phyloP scores from a whole-genome alignment of 2,329 filamentous ascomycete genomes.

The Calonectria pteridis region DNA sequence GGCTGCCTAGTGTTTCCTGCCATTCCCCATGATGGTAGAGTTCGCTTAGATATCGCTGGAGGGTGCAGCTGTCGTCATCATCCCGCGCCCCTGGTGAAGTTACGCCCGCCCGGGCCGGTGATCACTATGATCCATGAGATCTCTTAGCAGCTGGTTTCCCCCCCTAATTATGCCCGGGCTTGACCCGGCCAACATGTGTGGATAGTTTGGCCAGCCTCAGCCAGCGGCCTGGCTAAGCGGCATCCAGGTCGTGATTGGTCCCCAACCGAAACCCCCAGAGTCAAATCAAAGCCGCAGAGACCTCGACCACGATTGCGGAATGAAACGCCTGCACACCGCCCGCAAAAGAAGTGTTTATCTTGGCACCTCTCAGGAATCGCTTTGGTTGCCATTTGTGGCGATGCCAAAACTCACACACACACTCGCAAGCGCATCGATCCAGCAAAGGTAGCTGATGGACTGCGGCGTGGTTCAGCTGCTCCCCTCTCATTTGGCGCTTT shows the following conservation, averaged over 20 bases:
- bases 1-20: slow-evolving; percentile 1
- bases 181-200: slow-evolving; percentile 18
- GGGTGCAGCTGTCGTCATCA: slow-evolving; percentile 17
- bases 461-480: slow-evolving; percentile 22
- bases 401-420: slow-evolving; percentile 27
- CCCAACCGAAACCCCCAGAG: background rate
- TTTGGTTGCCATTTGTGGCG: slow-evolving; percentile 36
- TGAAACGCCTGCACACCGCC: slow-evolving; percentile 35
- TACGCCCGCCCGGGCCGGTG: slow-evolving; percentile 17
- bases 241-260: slow-evolving; percentile 7
- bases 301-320: slow-evolving; percentile 20
- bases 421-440: background rate
- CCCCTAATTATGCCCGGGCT: slow-evolving; percentile 17
- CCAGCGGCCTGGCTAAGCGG: background rate
- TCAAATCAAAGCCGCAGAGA: slow-evolving; percentile 21
- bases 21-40: background rate
- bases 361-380: slow-evolving; percentile 33
- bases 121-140: slow-evolving; percentile 15
- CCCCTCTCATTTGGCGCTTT: slow-evolving; percentile 30
- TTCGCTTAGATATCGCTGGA: slow-evolving; percentile 2
- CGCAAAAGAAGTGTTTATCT: slow-evolving; percentile 29
- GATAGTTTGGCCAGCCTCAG: slow-evolving; percentile 12
- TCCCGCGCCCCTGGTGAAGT: slow-evolving; percentile 1
- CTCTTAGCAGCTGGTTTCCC: background rate
- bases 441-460: slow-evolving; percentile 1